Evolutionary conservation across 305 asterid genomes (phyloP).

Genomic region (Ajuga reptans): DNA sequence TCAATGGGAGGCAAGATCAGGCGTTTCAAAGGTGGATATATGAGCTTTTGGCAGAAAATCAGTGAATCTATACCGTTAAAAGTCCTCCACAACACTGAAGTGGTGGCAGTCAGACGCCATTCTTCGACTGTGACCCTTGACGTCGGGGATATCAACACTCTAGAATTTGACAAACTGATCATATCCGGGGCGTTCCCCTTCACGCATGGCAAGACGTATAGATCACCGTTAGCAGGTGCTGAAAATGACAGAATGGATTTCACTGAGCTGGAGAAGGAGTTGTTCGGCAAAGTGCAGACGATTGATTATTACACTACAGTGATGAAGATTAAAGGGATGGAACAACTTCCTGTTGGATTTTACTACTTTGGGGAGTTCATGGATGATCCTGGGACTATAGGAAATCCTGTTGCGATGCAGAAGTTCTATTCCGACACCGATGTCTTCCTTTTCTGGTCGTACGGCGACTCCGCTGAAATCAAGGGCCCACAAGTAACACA

Average conservation of each 20-base stretch:
- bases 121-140: slow-evolving; percentile 25
- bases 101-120: slow-evolving; percentile 40
- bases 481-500: slow-evolving; percentile 42
- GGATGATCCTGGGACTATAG: slow-evolving; percentile 60
- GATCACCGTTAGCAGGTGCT: slow-evolving; percentile 46
- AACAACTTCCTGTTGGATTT: slow-evolving; percentile 66
- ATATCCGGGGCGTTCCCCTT: slow-evolving; percentile 69
- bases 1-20: slow-evolving; percentile 79
- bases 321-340: slow-evolving; percentile 61
- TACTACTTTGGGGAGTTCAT: slow-evolving; percentile 69
- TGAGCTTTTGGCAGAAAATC: slow-evolving; percentile 56
- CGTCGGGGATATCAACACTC: slow-evolving; percentile 25
- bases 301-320: slow-evolving; percentile 80
- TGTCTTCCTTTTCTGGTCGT: slow-evolving; percentile 75
- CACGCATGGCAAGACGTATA: slow-evolving; percentile 42
- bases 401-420: slow-evolving; percentile 82
- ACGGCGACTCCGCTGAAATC: slow-evolving; percentile 53
- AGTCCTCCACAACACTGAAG: slow-evolving; percentile 57
- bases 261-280: slow-evolving; percentile 51
- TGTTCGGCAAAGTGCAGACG: slow-evolving; percentile 54
- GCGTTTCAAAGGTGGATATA: slow-evolving; percentile 70
- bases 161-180: slow-evolving; percentile 54
- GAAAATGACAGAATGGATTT: slow-evolving; percentile 42
- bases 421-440: slow-evolving; percentile 52
- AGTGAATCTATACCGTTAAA: slow-evolving; percentile 42